phyloP scores from a whole-genome alignment of 139 green algal species.

The Volvox reticuliferus region DNA sequence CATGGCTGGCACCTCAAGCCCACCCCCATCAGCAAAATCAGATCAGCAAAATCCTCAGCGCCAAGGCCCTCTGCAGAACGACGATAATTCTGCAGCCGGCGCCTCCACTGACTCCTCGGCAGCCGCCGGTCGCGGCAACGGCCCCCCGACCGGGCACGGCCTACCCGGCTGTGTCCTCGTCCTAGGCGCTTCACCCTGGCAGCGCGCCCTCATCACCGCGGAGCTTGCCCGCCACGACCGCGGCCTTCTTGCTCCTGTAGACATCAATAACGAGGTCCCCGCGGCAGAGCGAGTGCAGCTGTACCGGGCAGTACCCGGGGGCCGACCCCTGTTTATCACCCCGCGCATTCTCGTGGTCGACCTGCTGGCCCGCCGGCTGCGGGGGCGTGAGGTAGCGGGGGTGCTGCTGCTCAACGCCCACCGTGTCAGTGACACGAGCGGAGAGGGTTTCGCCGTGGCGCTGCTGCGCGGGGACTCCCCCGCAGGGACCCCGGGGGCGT shows the following conservation, averaged over 20 bases:
- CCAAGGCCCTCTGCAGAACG: conserved; percentile 6
- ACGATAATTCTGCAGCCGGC: too few species aligned
- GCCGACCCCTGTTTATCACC: conserved; percentile 81
- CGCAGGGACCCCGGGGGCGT: neutral
- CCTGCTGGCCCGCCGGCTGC: conserved; percentile 80
- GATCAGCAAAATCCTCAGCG: conserved; percentile 16
- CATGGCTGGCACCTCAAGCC: neutral
- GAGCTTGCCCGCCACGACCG: conserved; percentile 66
- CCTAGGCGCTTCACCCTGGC: conserved; percentile 74
- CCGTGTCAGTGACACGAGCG: conserved; percentile 79
- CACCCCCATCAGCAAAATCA: neutral
- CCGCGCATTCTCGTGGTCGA: conserved; percentile 96
- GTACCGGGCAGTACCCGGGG: conserved; percentile 58
- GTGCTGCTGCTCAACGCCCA: conserved; percentile 74
- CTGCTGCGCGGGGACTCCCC: conserved; percentile 63
- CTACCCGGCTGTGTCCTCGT: conserved; percentile 70
- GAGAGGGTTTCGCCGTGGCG: conserved; percentile 93
- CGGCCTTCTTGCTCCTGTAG: conserved; percentile 58
- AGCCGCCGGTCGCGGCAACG: neutral
- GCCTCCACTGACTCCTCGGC: neutral
- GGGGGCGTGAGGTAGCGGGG: conserved; percentile 69
- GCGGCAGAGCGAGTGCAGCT: conserved; percentile 70
- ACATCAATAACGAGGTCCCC: conserved; percentile 80
- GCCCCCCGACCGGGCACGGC: neutral
- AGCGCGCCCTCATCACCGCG: conserved; percentile 64